phyloP scores from a whole-genome alignment of 2,329 filamentous ascomycete species.

The Chaetoscypha palmicola region DNA sequence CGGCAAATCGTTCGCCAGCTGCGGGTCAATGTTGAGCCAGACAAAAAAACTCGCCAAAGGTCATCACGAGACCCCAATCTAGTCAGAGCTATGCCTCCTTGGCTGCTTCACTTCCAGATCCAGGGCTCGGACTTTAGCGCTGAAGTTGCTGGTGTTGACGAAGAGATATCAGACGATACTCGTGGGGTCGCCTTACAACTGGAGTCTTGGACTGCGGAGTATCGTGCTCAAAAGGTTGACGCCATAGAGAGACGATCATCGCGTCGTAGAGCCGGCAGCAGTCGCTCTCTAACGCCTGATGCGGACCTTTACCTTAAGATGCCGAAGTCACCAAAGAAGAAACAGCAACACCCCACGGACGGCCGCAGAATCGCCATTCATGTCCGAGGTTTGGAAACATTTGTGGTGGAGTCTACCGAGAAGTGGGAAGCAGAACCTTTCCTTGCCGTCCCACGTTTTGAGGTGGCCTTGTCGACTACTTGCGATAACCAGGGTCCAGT shows the following conservation, averaged over 20 bases:
- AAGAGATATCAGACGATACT: constrained; percentile 72
- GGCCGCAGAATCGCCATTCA: constrained; percentile 77
- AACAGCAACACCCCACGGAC: constrained; percentile 53
- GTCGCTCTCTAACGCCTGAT: constrained; percentile 58
- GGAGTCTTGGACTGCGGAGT: constrained; percentile 82
- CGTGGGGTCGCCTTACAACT: constrained; percentile 80
- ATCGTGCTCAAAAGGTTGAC: constrained; percentile 73
- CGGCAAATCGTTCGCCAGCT: constrained; percentile 86
- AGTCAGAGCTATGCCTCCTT: constrained; percentile 69
- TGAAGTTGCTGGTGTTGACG: constrained; percentile 83
- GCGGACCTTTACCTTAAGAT: constrained; percentile 50
- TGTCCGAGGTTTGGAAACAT: constrained; percentile 76
- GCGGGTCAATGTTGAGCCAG: constrained; percentile 60
- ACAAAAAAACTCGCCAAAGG: constrained; percentile 46
- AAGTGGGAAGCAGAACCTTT: constrained; percentile 82
- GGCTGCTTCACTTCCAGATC: constrained; percentile 77
- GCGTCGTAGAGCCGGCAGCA: constrained; percentile 70
- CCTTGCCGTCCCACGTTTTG: constrained; percentile 76
- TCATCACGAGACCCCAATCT: constrained; percentile 56
- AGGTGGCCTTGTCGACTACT: constrained; percentile 75
- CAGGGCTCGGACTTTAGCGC: constrained; percentile 85
- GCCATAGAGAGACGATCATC: constrained; percentile 48
- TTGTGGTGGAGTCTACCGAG: constrained; percentile 82
- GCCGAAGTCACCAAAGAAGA: constrained; percentile 46
- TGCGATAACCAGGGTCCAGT: constrained; percentile 83